Percentiles rank a stretch among this genome's conserved stretches.
Conservation (phyloP, 1,139 yeast species). For the Protomyces pachydermus region DNA sequence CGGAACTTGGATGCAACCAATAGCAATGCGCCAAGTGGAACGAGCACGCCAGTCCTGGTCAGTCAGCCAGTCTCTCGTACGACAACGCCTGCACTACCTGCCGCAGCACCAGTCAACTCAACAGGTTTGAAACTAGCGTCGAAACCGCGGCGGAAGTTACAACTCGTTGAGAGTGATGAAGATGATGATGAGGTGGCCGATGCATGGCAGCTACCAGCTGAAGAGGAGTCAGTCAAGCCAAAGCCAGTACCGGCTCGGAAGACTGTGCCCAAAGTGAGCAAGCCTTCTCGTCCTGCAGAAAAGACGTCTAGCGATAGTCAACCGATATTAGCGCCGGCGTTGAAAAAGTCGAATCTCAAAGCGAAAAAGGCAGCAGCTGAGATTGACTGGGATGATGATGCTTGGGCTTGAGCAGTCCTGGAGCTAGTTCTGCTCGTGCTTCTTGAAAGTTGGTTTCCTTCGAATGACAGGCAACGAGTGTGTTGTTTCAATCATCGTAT, state of each 20-base stretch:
- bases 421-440: not conserved
- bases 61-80: slow-evolving; percentile 9
- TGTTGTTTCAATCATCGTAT: too few species aligned
- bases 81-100: not conserved
- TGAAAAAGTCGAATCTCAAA: not conserved
- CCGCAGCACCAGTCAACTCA: not conserved
- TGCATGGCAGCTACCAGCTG: slow-evolving; percentile 11
- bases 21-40: not conserved
- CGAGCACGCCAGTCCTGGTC: not conserved
- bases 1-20: slow-evolving; percentile 11
- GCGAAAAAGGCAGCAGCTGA: not conserved
- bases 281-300: not conserved
- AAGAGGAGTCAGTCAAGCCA: not conserved
- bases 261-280: not conserved
- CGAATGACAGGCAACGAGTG: too few species aligned
- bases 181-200: slow-evolving; percentile 12
- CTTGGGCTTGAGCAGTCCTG: slow-evolving; percentile 1
- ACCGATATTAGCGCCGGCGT: not conserved
- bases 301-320: not conserved
- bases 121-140: slow-evolving; percentile 7
- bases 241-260: not conserved
- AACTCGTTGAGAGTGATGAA: slow-evolving; percentile 1
- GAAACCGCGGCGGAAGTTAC: slow-evolving; percentile 3
- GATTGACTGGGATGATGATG: slow-evolving; percentile 21
- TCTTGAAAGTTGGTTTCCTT: too few species aligned